Percentiles rank a stretch among this genome's conserved stretches.
These are phyloP conservation scores for Sphaerulina musiva DNA, from an alignment of 2,329 filamentous ascomycete species.

Conservation along the genomic window DNA sequence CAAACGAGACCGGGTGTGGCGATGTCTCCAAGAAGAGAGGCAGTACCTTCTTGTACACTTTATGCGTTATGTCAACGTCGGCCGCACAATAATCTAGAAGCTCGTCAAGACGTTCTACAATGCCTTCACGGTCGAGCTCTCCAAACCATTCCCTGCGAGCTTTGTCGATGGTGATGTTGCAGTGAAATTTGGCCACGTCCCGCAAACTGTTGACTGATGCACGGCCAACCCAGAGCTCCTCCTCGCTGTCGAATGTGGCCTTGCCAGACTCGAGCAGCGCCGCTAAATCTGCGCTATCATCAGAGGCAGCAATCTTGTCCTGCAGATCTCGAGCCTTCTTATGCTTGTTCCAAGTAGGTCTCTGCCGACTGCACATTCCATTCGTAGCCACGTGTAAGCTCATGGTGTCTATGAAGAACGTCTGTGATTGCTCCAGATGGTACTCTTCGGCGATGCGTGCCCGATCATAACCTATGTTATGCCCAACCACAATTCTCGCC, in stretches of 20 bases:
- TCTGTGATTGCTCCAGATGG: constrained; percentile 70
- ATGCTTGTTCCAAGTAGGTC: constrained; percentile 96
- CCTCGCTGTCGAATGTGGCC: constrained; percentile 64
- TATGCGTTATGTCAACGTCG: constrained; percentile 87
- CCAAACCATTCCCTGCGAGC: constrained; percentile 79
- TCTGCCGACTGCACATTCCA: constrained; percentile 95
- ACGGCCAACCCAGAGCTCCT: constrained; percentile 89
- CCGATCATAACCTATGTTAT: constrained; percentile 93
- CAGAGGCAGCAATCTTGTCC: constrained; percentile 68
- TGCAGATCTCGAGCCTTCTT: constrained; percentile 80
- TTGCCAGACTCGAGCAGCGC: constrained; percentile 61
- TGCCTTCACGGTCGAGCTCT: constrained; percentile 64
- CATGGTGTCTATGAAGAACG: constrained; percentile 93
- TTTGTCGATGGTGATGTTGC: constrained; percentile 87
- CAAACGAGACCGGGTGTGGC: constrained; percentile 95
- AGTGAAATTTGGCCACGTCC: constrained; percentile 94
- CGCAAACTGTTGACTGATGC: constrained; percentile 92
- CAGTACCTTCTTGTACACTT: constrained; percentile 89
- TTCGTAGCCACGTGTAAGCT: constrained; percentile 96
- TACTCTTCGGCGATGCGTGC: constrained; percentile 88
- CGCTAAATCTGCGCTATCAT: constrained; percentile 63
- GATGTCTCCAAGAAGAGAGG: constrained; percentile 83
- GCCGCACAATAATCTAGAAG: constrained; percentile 90
- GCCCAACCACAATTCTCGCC: constrained; percentile 76
- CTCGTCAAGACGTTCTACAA: constrained; percentile 67